These are phyloP conservation scores for Aspergillus bombycis DNA, from an alignment of 2,329 filamentous ascomycete genomes.

Conservation along the genomic window DNA sequence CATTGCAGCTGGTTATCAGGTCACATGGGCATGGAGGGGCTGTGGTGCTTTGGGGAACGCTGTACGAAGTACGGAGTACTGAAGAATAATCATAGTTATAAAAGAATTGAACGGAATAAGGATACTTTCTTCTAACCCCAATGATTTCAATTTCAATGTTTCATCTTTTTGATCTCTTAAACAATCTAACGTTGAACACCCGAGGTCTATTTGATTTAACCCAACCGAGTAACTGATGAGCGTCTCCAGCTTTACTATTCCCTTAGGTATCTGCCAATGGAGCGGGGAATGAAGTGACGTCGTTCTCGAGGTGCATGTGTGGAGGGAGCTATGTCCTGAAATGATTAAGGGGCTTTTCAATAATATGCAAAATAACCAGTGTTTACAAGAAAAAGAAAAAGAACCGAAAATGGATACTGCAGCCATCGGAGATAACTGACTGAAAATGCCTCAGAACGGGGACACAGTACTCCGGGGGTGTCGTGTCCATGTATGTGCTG, in stretches of 20 bases:
- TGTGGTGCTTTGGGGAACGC: not conserved
- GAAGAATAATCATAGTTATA: not conserved
- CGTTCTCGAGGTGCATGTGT: not conserved
- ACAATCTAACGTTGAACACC: not conserved
- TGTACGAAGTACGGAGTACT: not conserved
- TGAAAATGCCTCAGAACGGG: not conserved
- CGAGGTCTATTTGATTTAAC: not conserved
- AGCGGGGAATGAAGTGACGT: conserved; percentile 1
- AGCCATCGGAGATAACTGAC: not conserved
- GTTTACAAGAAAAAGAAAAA: not conserved
- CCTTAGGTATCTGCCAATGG: not conserved
- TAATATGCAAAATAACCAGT: not conserved
- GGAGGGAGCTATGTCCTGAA: not conserved
- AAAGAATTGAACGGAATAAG: not conserved
- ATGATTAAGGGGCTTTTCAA: not conserved
- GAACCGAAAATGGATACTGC: not conserved
- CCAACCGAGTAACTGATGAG: not conserved
- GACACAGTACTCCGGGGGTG: not conserved
- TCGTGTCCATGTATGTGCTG: not conserved
- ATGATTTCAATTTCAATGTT: not conserved
- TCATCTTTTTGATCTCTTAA: not conserved
- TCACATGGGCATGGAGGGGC: not conserved
- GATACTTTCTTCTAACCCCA: not conserved
- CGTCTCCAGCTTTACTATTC: too few species aligned
- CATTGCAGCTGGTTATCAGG: not conserved